Conservation (phyloP, 768 basidiomycete species). For the Hirschioporus abietinus region DNA sequence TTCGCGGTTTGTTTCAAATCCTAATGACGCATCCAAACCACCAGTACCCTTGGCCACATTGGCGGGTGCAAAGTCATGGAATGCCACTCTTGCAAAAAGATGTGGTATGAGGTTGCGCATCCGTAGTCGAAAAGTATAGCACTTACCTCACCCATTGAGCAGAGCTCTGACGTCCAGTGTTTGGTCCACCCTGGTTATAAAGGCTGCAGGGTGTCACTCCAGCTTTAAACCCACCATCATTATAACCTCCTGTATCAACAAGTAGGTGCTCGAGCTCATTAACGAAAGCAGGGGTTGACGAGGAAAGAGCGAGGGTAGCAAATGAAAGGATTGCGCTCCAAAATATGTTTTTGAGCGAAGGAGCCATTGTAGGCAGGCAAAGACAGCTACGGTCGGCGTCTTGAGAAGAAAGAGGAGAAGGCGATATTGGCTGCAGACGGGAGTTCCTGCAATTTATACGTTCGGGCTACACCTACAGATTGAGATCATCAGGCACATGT, state of each 20-base stretch:
- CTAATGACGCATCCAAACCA: slow-evolving; percentile 46
- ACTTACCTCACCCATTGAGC: slow-evolving; percentile 2
- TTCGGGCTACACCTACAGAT: neutral
- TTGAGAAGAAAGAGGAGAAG: neutral
- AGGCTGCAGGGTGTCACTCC: slow-evolving; percentile 2
- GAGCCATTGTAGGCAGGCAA: neutral
- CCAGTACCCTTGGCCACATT: slow-evolving; percentile 40
- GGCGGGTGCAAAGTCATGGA: slow-evolving; percentile 47
- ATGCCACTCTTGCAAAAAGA: slow-evolving; percentile 24
- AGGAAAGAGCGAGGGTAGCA: neutral
- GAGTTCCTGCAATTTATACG: too few relatives aligned
- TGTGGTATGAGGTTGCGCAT: neutral
- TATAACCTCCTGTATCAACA: slow-evolving; percentile 2
- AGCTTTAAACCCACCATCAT: slow-evolving; percentile 1
- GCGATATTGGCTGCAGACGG: too few relatives aligned
- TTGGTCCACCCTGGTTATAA: neutral
- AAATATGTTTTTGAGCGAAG: neutral
- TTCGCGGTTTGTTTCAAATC: slow-evolving; percentile 34
- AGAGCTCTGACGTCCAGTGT: neutral
- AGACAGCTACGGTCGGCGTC: too few relatives aligned
- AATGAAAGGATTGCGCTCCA: neutral
- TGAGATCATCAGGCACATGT: neutral
- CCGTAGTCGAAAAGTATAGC: neutral
- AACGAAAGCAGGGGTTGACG: neutral
- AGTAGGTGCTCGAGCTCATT: slow-evolving; percentile 4